Evolutionary conservation across 192 early-diverging fungal genomes (phyloP).

Genomic region (Coemansia sp.): DNA sequence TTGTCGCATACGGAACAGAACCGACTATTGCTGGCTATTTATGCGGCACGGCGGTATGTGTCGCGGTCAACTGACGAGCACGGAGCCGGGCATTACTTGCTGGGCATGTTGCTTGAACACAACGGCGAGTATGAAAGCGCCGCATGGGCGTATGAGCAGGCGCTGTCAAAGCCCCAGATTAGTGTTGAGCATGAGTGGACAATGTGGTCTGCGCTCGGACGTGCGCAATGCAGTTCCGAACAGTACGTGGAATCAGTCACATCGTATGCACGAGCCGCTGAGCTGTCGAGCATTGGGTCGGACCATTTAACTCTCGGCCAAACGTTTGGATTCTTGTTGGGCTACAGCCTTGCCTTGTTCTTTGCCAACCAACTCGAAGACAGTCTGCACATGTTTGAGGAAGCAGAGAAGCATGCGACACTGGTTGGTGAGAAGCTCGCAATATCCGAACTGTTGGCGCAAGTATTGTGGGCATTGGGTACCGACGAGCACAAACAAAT

Average conservation of each 20-base stretch:
- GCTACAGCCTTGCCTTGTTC: slow-evolving; percentile 74
- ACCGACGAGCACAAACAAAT: slow-evolving; percentile 70
- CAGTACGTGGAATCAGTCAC: slow-evolving; percentile 62
- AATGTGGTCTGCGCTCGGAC: slow-evolving; percentile 65
- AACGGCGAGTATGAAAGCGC: slow-evolving; percentile 68
- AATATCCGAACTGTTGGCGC: slow-evolving; percentile 72
- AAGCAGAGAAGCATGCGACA: slow-evolving; percentile 57
- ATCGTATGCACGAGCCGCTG: slow-evolving; percentile 49
- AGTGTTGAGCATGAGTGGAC: slow-evolving; percentile 40
- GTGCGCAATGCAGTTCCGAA: slow-evolving; percentile 64
- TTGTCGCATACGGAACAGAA: slow-evolving; percentile 39
- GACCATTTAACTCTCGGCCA: background rate
- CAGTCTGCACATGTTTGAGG: slow-evolving; percentile 73
- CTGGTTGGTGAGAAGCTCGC: slow-evolving; percentile 58
- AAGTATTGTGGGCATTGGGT: slow-evolving; percentile 89
- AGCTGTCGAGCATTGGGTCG: slow-evolving; percentile 7
- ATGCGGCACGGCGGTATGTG: slow-evolving; percentile 36
- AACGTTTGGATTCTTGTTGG: slow-evolving; percentile 36
- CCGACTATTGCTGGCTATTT: slow-evolving; percentile 39
- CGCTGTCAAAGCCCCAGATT: slow-evolving; percentile 19
- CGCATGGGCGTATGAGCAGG: slow-evolving; percentile 61
- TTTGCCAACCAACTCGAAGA: slow-evolving; percentile 67
- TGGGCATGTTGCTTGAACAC: slow-evolving; percentile 76
- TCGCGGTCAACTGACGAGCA: slow-evolving; percentile 23
- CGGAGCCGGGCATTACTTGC: slow-evolving; percentile 44